Evolutionary conservation across 768 basidiomycete genomes (phyloP), one percentile per base, ranked within the genome.

Genomic region (Boletellus ananas): DNA sequence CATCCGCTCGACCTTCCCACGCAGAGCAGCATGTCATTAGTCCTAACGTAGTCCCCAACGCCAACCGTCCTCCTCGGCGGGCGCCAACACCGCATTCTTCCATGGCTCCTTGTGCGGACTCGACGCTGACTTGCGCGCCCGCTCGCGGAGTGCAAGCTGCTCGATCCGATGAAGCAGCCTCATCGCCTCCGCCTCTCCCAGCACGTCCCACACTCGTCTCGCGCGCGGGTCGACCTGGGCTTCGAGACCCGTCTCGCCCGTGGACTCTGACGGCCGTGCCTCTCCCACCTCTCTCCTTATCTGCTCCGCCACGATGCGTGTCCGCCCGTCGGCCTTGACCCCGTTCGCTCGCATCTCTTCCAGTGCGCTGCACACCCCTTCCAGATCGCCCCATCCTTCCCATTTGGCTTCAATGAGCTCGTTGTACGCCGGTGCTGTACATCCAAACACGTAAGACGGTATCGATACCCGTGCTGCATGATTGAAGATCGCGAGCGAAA

Each of bases 361-460:
- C 16, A 95, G 67, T 6, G 85, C 81, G 17, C 79, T 77, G 45
- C 79, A 79, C 0, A 93, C 84, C 23, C 87, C 89, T 40, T 78
- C 75, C 33, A 94, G 70, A 70, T 95, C 91, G n/a, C 80, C 79
- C 73, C 94, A 90, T 48, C 77, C 81, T 8, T 72, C 69, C 94
- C 94, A 97, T 17, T 81, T 81, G n/a, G 88, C 91, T 59, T 80
- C 74, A 23, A 97, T 79, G 17, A 94, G 76, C 63, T 95, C 91
- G 66, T 94, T 92, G 69, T 95, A 96, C 1, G 85, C 87, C 10
- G 77, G 77, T 0, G 93, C 88, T 10, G 90, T 87, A 68, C 94
- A 97, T 3, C 94, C 94, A 59, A 85, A 85, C 27, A 94, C 85
- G 66, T 90, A 97, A 5, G 87, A 91, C 4, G 84, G 75, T 43